phyloP scores from a whole-genome alignment of 2,329 filamentous ascomycete species.

The Emergomyces pasteurianus region DNA sequence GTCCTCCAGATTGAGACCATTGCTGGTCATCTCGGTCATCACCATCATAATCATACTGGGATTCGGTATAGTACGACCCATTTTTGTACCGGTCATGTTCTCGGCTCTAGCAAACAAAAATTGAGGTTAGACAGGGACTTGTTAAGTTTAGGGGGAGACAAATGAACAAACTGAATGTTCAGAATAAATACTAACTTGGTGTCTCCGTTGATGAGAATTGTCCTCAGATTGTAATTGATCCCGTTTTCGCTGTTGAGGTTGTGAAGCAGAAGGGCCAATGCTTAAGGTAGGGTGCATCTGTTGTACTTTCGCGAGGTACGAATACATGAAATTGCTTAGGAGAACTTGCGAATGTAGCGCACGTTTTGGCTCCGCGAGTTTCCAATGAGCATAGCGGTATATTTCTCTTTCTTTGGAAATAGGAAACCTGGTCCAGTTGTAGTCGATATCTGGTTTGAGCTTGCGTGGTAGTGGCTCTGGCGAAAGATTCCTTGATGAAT shows the following conservation, averaged over 20 bases:
- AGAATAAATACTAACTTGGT: constrained; percentile 20
- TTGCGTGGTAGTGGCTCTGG: constrained; percentile 66
- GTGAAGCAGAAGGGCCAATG: constrained; percentile 65
- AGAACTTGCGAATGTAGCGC: constrained; percentile 89
- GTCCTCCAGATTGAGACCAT: constrained; percentile 26
- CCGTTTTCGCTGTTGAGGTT: constrained; percentile 40
- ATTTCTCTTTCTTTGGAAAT: constrained; percentile 94
- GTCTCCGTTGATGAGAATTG: constrained; percentile 34
- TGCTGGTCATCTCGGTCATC: constrained; percentile 29
- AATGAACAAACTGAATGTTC: not conserved
- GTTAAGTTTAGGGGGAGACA: not conserved
- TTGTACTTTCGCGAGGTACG: constrained; percentile 94
- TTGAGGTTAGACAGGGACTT: constrained; percentile 3
- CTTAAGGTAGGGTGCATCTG: constrained; percentile 97
- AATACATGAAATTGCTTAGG: constrained; percentile 99
- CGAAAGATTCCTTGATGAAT: constrained; percentile 59
- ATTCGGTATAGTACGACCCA: constrained; percentile 36
- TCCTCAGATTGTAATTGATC: constrained; percentile 28
- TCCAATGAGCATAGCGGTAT: constrained; percentile 97
- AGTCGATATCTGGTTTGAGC: constrained; percentile 79
- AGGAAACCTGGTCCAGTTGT: constrained; percentile 90
- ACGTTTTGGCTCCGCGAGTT: constrained; percentile 90
- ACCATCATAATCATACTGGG: constrained; percentile 41
- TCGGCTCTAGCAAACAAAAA: constrained; percentile 10
- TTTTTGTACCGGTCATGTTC: constrained; percentile 29